These are phyloP conservation scores for Leccinum subrobustum DNA, from an alignment of 1,284 basidiomycete genomes.

Conservation along the genomic window DNA sequence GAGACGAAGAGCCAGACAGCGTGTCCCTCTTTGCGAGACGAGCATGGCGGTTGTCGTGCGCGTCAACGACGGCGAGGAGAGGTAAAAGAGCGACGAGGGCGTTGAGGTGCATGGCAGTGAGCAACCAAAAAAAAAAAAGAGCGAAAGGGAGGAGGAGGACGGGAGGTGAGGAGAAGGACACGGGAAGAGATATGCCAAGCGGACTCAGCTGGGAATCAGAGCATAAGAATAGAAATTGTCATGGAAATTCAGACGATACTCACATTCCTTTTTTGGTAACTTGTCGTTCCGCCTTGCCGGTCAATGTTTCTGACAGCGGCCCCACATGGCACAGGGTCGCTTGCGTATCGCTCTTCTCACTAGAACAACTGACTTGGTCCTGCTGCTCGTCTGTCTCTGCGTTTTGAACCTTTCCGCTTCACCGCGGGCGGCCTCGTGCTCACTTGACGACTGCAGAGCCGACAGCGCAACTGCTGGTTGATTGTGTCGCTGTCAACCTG, in stretches of 20 bases:
- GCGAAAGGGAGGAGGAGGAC: not conserved
- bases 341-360: not conserved
- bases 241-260: not conserved
- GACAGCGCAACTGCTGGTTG: not conserved
- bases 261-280: not conserved
- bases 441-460: not conserved
- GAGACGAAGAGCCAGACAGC: slow-evolving; percentile 19
- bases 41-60: slow-evolving; percentile 31
- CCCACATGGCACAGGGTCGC: not conserved
- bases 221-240: not conserved
- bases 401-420: not conserved
- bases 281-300: not conserved
- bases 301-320: not conserved
- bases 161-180: not conserved
- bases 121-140: slow-evolving; percentile 14
- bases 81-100: slow-evolving; percentile 45
- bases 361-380: not conserved
- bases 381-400: not conserved
- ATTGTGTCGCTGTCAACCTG: not conserved
- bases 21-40: slow-evolving; percentile 28
- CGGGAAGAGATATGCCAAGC: not conserved
- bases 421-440: not conserved
- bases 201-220: not conserved
- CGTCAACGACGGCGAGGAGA: slow-evolving; percentile 37
- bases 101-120: slow-evolving; percentile 41